Evolutionary conservation across 441 rosid genomes (phyloP), one percentile per base, ranked within the genome.

Genomic region (Arabidopsis hybrid): DNA sequence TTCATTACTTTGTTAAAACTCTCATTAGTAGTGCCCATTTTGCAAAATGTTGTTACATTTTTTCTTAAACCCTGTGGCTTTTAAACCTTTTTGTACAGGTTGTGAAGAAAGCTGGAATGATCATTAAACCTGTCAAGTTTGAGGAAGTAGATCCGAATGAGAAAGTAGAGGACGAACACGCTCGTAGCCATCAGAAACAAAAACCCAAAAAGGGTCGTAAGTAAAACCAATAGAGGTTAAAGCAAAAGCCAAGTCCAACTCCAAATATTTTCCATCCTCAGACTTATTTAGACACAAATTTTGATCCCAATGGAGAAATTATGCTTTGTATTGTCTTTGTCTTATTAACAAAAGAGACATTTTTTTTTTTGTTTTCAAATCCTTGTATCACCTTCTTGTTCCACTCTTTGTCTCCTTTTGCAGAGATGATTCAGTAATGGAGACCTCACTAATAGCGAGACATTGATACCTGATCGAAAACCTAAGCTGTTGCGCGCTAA

Each of bases 91-190:
- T 17, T 16, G 13, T 40, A 53, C 85, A 91, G 98, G 90, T 91
- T 76, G 86, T 84, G 85, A 91, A 90, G 81, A 93, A 77, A 70
- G 36, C 89, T 8, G 97, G 97, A 29, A 76, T 82, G 55, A 89
- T 85, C 18, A 91, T 91, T 71, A 86, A 90, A 75, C 98, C 97
- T 3, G 80, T 94, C 58, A 85, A 79, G 76, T 86, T 76, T 56
- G 82, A 86, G 86, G 89, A 87, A 63, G 82, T 86, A 72, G 81
- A 88, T 77, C 79, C 85, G 8, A 81, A 84, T 47, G 85, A 82
- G 42, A 82, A 3, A 3, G 36, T 29, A 12, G 59, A 81, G 63
- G 82, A 83, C 10, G 78, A 74, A 38, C 78, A 73, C 42, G 50
- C 63, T 60, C 43, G 60, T 38, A 58, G 71, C 34, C 75, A 79